A percentile compares a stretch with the other conserved stretches of the same genome.
Evolutionary conservation across 73 alveolate species (phyloP).

Genomic region (Diophrys appendiculata): DNA sequence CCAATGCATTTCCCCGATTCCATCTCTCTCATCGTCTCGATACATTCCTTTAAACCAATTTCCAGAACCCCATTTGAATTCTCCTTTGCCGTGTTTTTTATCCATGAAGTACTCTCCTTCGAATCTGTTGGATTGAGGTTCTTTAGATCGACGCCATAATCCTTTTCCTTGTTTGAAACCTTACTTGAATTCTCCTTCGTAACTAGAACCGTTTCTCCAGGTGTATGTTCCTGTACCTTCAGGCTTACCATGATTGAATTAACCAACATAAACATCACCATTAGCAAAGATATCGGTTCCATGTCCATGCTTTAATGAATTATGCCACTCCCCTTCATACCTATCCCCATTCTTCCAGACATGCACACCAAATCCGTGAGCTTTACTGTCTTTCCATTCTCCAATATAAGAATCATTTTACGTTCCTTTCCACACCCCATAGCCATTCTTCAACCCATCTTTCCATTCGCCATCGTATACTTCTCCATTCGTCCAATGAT

Average conservation of each 20-base stretch:
- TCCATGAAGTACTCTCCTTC: conserved; percentile 18
- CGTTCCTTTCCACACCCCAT: conserved; percentile 55
- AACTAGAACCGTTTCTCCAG: conserved; percentile 20
- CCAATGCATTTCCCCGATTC: conserved; percentile 23
- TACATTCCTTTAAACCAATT: conserved; percentile 15
- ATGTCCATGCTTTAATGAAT: conserved; percentile 36
- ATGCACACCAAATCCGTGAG: conserved; percentile 52
- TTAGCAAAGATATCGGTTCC: conserved; percentile 25
- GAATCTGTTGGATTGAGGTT: conserved; percentile 1
- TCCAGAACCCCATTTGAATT: conserved; percentile 23
- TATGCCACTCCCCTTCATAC: conserved; percentile 47
- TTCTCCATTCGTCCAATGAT: conserved; percentile 47
- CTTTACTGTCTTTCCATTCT: conserved; percentile 52
- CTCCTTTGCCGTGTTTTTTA: conserved; percentile 19
- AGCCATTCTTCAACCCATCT: conserved; percentile 61
- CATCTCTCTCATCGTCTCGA: conserved; percentile 11
- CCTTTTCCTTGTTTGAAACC: conserved; percentile 30
- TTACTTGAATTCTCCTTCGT: conserved; percentile 19
- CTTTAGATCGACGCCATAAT: conserved; percentile 4
- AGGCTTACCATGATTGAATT: conserved; percentile 28
- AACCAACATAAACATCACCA: conserved; percentile 45
- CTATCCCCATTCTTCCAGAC: conserved; percentile 37
- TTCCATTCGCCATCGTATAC: conserved; percentile 68
- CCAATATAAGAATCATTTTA: conserved; percentile 58
- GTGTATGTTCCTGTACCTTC: conserved; percentile 33